These are phyloP conservation scores for Alternaria sp. DNA, from an alignment of 2,329 filamentous ascomycete genomes.

Conservation along the genomic window DNA sequence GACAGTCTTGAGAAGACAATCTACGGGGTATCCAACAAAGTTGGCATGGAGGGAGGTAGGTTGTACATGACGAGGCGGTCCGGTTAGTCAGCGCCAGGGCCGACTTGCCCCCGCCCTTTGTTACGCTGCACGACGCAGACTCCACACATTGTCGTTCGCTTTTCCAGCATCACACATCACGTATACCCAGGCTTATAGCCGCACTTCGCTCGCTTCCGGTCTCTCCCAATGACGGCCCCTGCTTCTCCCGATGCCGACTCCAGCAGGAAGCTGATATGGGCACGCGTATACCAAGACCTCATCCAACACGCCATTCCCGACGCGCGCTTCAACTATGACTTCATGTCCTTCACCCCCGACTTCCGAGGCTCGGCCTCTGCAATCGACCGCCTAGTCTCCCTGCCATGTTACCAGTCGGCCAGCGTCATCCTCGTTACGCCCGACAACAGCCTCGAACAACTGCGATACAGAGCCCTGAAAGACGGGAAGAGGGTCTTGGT, in stretches of 20 bases:
- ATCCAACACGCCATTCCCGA: slow-evolving; percentile 54
- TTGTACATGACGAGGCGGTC: neutral
- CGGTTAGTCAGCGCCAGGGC: slow-evolving; percentile 2
- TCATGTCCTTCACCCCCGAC: slow-evolving; percentile 55
- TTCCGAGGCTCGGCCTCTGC: slow-evolving; percentile 52
- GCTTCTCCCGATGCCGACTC: slow-evolving; percentile 21
- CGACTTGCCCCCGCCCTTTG: neutral
- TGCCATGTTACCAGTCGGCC: slow-evolving; percentile 46
- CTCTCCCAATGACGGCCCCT: slow-evolving; percentile 26
- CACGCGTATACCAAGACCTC: slow-evolving; percentile 49
- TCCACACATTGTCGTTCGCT: neutral
- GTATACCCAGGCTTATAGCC: slow-evolving; percentile 5
- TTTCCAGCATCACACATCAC: neutral
- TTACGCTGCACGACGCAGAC: neutral
- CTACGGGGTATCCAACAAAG: no score
- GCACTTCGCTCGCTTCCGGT: neutral
- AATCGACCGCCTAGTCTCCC: slow-evolving; percentile 38
- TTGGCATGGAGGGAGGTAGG: no score
- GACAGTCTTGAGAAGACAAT: neutral
- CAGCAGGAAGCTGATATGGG: slow-evolving; percentile 35
- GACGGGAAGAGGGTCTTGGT: slow-evolving; percentile 55
- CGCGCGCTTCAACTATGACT: slow-evolving; percentile 56
- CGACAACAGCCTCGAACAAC: slow-evolving; percentile 57
- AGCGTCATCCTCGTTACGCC: slow-evolving; percentile 53
- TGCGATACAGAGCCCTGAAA: slow-evolving; percentile 50